Percentiles rank a stretch among this genome's conserved stretches.
phyloP scores from a whole-genome alignment of 2,329 filamentous ascomycete genomes.

The Verticillium nonalfalfae region DNA sequence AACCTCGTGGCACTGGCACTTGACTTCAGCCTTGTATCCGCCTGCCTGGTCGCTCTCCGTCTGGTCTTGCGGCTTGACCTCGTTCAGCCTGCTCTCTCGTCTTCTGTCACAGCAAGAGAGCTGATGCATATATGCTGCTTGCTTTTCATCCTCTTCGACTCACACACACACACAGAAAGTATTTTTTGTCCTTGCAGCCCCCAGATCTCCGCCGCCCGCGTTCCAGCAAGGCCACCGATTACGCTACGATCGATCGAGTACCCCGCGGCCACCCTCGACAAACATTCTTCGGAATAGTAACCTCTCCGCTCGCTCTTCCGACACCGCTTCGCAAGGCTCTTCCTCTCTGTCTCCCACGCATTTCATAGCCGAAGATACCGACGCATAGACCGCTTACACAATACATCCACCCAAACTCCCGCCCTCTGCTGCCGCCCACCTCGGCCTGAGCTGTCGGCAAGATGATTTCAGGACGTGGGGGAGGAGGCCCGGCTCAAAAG shows the following conservation, averaged over 20 bases:
- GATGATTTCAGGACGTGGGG: conserved; percentile 42
- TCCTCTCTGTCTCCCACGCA: neutral
- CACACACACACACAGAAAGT: too few species aligned
- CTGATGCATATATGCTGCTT: neutral
- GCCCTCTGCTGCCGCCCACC: neutral
- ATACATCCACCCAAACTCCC: neutral
- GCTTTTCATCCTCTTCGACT: too few species aligned
- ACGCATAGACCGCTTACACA: neutral
- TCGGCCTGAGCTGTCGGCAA: conserved; percentile 1
- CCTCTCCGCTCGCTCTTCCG: neutral
- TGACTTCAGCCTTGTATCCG: neutral
- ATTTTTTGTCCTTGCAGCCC: too few species aligned
- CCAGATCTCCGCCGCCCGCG: neutral
- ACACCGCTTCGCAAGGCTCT: neutral
- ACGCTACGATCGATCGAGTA: neutral
- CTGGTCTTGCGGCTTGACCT: neutral
- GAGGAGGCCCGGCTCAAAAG: conserved; percentile 25
- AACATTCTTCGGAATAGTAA: neutral
- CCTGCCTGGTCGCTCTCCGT: neutral
- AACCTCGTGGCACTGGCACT: neutral
- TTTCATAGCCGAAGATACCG: neutral
- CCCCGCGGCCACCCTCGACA: neutral
- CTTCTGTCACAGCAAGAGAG: neutral
- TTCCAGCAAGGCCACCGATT: neutral
- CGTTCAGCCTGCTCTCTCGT: neutral